Conservation (phyloP, 306 rosid genomes). For the Inga oerstediana region DNA sequence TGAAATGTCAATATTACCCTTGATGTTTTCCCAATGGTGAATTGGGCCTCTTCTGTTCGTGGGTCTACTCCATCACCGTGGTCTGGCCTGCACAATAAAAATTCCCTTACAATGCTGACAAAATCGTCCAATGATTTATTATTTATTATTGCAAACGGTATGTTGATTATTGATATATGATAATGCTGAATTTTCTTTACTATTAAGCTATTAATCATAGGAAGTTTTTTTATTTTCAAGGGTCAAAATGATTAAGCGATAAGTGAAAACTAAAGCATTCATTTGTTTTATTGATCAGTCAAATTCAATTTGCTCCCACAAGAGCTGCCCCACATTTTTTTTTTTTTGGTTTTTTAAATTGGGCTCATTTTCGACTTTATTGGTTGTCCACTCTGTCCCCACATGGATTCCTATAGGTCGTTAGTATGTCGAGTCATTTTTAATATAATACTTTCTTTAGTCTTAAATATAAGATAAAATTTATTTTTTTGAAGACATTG, state of each 20-base stretch:
- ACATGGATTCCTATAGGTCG: not conserved
- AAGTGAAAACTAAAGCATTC: not conserved
- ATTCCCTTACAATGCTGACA: not conserved
- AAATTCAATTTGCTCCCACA: not conserved
- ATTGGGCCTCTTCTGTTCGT: conserved; percentile 7
- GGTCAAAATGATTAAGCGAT: not conserved
- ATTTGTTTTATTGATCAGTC: not conserved
- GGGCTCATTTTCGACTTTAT: not conserved
- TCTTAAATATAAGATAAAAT: no score
- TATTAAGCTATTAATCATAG: no score
- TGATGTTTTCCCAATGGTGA: not conserved
- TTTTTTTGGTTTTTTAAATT: not conserved
- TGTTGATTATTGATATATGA: not conserved
- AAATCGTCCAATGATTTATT: not conserved
- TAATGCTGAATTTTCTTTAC: not conserved
- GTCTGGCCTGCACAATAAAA: not conserved
- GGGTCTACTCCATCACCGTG: not conserved
- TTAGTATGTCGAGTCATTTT: not conserved
- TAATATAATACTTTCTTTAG: not conserved
- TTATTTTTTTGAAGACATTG: no score
- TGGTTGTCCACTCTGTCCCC: not conserved
- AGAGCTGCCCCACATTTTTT: not conserved
- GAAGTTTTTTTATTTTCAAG: not conserved
- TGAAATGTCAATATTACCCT: conserved; percentile 28
- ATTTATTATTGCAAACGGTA: no score